Evolutionary conservation across 352 stramenopile genomes (phyloP).

Genomic region (Globisporangium nodosum): DNA sequence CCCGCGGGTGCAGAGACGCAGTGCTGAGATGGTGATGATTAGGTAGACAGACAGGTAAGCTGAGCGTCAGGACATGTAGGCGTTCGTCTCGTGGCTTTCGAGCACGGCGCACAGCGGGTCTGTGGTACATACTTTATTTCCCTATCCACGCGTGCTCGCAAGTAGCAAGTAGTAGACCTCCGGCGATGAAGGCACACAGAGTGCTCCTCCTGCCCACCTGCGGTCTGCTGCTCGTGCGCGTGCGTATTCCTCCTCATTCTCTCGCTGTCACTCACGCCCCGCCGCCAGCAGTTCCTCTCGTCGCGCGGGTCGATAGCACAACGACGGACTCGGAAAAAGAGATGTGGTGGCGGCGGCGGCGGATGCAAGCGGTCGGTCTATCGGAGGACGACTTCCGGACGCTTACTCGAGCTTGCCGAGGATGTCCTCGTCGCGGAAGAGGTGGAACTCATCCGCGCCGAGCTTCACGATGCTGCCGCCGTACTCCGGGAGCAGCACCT

Average conservation of each 20-base stretch:
- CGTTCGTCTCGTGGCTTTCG: no score
- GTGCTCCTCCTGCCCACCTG: no score
- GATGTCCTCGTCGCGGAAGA: conserved; percentile 97
- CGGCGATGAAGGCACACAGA: no score
- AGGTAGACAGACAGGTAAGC: background rate
- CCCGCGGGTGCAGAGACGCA: background rate
- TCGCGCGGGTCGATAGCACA: no score
- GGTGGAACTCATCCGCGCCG: conserved; percentile 88
- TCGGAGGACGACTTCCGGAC: background rate
- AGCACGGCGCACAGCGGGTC: background rate
- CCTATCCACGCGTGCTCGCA: background rate
- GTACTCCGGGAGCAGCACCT: conserved; percentile 95
- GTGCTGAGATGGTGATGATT: background rate
- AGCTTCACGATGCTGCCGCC: conserved; percentile 92
- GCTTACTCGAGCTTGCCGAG: conserved; percentile 93
- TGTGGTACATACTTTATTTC: background rate
- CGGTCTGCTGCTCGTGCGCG: no score
- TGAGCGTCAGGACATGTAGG: no score
- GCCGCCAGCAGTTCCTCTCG: no score
- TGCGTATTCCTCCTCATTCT: background rate
- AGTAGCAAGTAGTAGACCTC: background rate
- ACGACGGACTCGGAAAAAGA: background rate
- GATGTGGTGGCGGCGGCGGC: background rate
- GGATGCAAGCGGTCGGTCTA: conserved; percentile 4
- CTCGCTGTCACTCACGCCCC: background rate